Base-by-base conservation (phyloP, 2,329 filamentous ascomycete genomes). In the Microcyclosporella mali region DNA sequence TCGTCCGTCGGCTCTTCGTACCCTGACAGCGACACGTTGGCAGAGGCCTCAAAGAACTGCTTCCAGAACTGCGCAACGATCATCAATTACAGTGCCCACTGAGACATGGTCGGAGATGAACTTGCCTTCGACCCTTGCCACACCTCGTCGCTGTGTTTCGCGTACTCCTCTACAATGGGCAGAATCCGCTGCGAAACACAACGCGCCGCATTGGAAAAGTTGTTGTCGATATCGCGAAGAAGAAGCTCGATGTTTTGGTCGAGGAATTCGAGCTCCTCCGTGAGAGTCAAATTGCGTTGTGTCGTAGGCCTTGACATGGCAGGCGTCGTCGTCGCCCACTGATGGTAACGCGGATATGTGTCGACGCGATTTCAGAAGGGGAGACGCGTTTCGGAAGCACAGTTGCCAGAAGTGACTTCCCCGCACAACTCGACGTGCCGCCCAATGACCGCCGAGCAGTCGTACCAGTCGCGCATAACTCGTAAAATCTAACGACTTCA, bases 31-130 rank as follows among this genome's bases (percentile, higher is more conserved):
- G 90, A 95, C 18, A 98, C 90, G 59, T 98, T 97, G 63, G 92
- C 92, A 36, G 89, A 95, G 28, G 92, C 88, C 69, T 98, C 92
- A 67, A 98, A 98, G 72, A 98, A 98, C 71, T 97, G 89, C 68
- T 98, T 98, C 92, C 92, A 98, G 68, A 98, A 98, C 85, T 94
- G 59, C 10, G 41, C 31, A 18, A 28, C n/a, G n/a, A 19, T 6
- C 31, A 37, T 49, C 27, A 51, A 45, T 16, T n/a, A 15, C 27
- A 15, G 18, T 6, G 30, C 12, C 4, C 30, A 16, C 15, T 12
- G n/a, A 32, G 12, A 32, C 15, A 12, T 16, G 30, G 15, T 12
- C 30, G n/a, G 30, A 12, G 4, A 6, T 12, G 6, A 14, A 19
- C 21, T 29, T 27, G 90, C 88, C 79, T 94, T 95, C 41, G 90